Evolutionary conservation across 2,329 filamentous ascomycete genomes (phyloP).

Genomic region (Pleoardoris graminearum): DNA sequence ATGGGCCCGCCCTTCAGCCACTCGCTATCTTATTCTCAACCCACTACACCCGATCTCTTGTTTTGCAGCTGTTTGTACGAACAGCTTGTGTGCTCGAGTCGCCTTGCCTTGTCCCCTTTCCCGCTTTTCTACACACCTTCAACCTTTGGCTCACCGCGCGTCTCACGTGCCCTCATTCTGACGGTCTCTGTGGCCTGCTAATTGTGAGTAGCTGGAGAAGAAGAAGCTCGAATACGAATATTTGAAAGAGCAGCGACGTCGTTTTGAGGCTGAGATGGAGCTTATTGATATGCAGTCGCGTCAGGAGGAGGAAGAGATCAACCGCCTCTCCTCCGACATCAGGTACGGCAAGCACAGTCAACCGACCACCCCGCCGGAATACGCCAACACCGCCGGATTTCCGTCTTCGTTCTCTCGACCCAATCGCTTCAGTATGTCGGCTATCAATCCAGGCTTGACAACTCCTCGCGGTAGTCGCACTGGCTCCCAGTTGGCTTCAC

Average conservation of each 20-base stretch:
- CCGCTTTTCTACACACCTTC: background rate
- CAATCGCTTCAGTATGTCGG: slow-evolving; percentile 86
- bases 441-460: slow-evolving; percentile 70
- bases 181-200: slow-evolving; percentile 29
- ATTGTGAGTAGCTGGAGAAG: slow-evolving; percentile 74
- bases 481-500: slow-evolving; percentile 79
- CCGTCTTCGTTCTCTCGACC: slow-evolving; percentile 79
- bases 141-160: slow-evolving; percentile 14
- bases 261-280: slow-evolving; percentile 91
- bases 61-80: slow-evolving; percentile 1
- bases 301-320: slow-evolving; percentile 79
- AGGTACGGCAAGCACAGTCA: slow-evolving; percentile 81
- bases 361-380: slow-evolving; percentile 94
- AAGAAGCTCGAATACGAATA: slow-evolving; percentile 92
- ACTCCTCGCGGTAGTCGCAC: slow-evolving; percentile 73
- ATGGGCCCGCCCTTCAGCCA: background rate
- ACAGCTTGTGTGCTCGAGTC: background rate
- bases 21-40: background rate
- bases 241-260: slow-evolving; percentile 83
- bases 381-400: slow-evolving; percentile 77
- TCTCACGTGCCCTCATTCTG: slow-evolving; percentile 18
- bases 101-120: background rate
- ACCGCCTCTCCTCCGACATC: slow-evolving; percentile 81
- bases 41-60: background rate
- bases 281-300: slow-evolving; percentile 83